Base-by-base conservation (phyloP, 306 rosid species). In the Adenanthera pavonina region DNA sequence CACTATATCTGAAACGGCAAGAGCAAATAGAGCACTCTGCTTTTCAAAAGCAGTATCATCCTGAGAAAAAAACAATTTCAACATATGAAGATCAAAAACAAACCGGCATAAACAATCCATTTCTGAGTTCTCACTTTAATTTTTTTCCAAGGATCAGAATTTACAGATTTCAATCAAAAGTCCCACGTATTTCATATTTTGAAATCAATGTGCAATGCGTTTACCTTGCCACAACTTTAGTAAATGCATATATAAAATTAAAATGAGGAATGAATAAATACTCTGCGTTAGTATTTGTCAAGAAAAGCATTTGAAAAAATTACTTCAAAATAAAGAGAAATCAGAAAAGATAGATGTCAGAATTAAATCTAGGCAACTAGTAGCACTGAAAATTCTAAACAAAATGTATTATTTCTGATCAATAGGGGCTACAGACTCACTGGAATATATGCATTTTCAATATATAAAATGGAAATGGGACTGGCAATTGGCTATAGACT, bases 1-100 rank as follows among this genome's bases (percentile, higher is more conserved):
- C 80, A 94, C 98, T 74, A 94, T 94, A 80, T 94, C 98, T 30
- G 97, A 94, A 68, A 94, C 88, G 47, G 98, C 98, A 81, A 94
- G 92, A 72, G 98, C 98, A 84, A 94, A 94, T 70, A 94, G 92
- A 69, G 98, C 92, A 86, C 98, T 94, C 89, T 94, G 98, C 89
- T 94, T 94, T 89, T 94, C 98, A 49, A 94, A 94, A 72, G 97
- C 92, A 57, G 98, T 92, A 78, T 94, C 98, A 78, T 94, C 98
- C 98, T 94, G 81, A 20, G 68, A 83, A 52, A 35, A 49, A 79
- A 19, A 80, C n/a, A 56, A 81, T 68, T 56, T 69, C 62, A 72
- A 65, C 47, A 84, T 62, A 57, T 74, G 76, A 84, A 80, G 65
- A 59, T 59, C 2, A 59, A 25, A 77, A 72, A 66, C 69, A 59